These are phyloP conservation scores for Monosporascus ibericus DNA, from an alignment of 2,329 filamentous ascomycete species.

Conservation along the genomic window DNA sequence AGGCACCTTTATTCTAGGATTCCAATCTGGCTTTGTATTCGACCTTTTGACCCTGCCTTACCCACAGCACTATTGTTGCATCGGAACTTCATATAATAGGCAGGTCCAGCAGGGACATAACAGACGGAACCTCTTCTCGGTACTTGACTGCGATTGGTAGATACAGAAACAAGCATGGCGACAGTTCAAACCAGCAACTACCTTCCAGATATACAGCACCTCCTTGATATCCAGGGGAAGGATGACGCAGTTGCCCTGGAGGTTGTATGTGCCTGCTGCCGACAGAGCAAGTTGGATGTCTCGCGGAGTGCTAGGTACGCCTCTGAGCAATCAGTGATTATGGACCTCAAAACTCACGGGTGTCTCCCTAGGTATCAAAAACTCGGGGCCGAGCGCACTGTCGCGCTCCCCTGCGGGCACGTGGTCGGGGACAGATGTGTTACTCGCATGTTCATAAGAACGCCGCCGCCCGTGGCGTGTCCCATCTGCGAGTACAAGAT, in stretches of 20 bases:
- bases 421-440: conserved; percentile 20
- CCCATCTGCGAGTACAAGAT: conserved; percentile 17
- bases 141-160: background rate
- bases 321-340: background rate
- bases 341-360: conserved; percentile 1
- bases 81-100: background rate
- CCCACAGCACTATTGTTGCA: background rate
- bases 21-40: background rate
- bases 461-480: conserved; percentile 7
- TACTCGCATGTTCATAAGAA: conserved; percentile 1
- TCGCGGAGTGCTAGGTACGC: conserved; percentile 9
- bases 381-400: conserved; percentile 15
- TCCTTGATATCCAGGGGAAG: conserved; percentile 11
- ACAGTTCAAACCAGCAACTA: conserved; percentile 15
- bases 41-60: background rate
- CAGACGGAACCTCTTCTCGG: too few species aligned
- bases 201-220: conserved; percentile 15
- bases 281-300: conserved; percentile 11
- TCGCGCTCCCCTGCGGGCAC: conserved; percentile 19
- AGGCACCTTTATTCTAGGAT: background rate
- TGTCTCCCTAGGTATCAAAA: conserved; percentile 5
- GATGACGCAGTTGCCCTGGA: conserved; percentile 5
- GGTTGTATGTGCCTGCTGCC: conserved; percentile 14
- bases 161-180: conserved; percentile 3
- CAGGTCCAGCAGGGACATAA: too few species aligned